Conservation (phyloP, 495 filamentous ascomycete species). For the Trichodelitschia bisporula region DNA sequence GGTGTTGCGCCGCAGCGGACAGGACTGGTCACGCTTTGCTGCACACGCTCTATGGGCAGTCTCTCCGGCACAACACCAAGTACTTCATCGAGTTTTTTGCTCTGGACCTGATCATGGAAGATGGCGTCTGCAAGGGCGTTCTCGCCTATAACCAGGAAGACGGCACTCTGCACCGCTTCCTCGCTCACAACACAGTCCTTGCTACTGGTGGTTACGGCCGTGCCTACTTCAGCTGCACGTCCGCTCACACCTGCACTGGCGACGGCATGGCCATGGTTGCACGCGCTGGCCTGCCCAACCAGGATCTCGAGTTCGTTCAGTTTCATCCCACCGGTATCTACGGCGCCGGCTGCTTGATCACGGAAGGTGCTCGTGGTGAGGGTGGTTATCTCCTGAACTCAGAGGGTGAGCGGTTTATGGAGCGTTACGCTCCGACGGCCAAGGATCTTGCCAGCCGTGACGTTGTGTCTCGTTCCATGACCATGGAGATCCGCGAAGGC, state of each 20-base stretch:
- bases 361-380: constrained; percentile 89
- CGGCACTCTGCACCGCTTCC: constrained; percentile 87
- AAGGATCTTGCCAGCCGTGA: constrained; percentile 89
- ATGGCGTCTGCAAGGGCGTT: constrained; percentile 85
- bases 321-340: constrained; percentile 98
- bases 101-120: constrained; percentile 86
- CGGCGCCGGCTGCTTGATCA: constrained; percentile 90
- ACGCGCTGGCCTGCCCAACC: constrained; percentile 86
- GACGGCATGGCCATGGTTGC: constrained; percentile 98
- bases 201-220: constrained; percentile 93
- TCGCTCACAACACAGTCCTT: constrained; percentile 83
- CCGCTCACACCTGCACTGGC: constrained; percentile 92
- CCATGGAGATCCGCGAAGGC: constrained; percentile 87
- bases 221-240: constrained; percentile 94
- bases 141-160: constrained; percentile 96
- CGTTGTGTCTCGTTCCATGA: constrained; percentile 91
- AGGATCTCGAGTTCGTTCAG: constrained; percentile 96
- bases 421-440: constrained; percentile 82
- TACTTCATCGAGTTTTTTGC: constrained; percentile 99
- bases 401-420: constrained; percentile 95
- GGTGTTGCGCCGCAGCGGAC: constrained; percentile 86
- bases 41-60: constrained; percentile 96
- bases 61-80: constrained; percentile 87
- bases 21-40: constrained; percentile 89
- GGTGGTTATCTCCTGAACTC: constrained; percentile 89